Conservation (phyloP, 106 monocot species). For the Narthecium ossifragum region DNA sequence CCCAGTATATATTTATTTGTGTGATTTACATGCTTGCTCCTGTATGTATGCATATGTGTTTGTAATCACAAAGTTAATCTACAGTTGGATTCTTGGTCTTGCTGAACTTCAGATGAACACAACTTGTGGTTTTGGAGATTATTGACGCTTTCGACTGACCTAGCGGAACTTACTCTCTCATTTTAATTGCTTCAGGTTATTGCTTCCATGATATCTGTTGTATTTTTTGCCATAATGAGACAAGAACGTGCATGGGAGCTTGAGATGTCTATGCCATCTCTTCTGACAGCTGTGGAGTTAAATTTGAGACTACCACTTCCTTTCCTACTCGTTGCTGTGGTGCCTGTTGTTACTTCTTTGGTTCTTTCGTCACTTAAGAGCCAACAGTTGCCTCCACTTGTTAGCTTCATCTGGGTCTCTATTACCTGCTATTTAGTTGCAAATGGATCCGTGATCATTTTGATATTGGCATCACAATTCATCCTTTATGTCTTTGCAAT, state of each 20-base stretch:
- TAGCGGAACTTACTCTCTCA: too few relatives aligned
- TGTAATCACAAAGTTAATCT: too few relatives aligned
- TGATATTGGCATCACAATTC: constrained; percentile 59
- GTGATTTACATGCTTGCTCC: too few relatives aligned
- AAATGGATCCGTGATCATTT: constrained; percentile 63
- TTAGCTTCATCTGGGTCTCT: constrained; percentile 55
- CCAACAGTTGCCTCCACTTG: constrained; percentile 36
- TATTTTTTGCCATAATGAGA: constrained; percentile 84
- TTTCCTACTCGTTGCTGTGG: constrained; percentile 44
- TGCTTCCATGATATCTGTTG: constrained; percentile 61
- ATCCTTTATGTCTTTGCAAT: constrained; percentile 53
- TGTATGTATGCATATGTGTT: too few relatives aligned
- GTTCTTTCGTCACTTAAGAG: constrained; percentile 28
- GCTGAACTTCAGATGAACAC: too few relatives aligned
- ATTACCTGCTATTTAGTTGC: constrained; percentile 70
- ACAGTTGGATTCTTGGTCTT: too few relatives aligned
- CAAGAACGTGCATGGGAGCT: constrained; percentile 88
- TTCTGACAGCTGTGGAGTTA: constrained; percentile 71
- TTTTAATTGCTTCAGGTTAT: constrained; percentile 48
- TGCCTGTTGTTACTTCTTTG: constrained; percentile 45
- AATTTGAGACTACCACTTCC: constrained; percentile 68
- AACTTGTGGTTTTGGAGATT: too few relatives aligned
- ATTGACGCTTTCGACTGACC: too few relatives aligned
- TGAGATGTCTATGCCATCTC: constrained; percentile 68
- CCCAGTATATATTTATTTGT: too few relatives aligned